These are phyloP conservation scores for Cystofilobasidium macerans DNA, from an alignment of 768 basidiomycete genomes.

Conservation along the genomic window DNA sequence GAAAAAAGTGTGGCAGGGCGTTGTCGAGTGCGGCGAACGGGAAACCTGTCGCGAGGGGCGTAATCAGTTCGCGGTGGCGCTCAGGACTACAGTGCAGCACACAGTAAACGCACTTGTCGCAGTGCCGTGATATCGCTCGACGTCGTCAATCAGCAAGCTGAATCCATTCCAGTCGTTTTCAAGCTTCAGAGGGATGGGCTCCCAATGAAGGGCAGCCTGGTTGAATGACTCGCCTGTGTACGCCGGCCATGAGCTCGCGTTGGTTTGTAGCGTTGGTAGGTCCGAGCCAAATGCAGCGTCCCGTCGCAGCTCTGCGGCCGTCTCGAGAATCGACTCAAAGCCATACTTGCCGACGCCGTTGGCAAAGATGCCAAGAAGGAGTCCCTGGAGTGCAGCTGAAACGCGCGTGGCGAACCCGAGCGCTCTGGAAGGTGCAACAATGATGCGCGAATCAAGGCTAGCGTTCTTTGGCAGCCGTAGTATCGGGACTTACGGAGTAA, in stretches of 20 bases:
- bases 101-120: conserved; percentile 44
- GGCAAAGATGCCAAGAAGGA: conserved; percentile 69
- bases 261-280: conserved; percentile 62
- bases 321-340: conserved; percentile 68
- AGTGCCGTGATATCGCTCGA: conserved; percentile 61
- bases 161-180: conserved; percentile 61
- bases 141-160: conserved; percentile 70
- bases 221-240: background rate
- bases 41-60: conserved; percentile 46
- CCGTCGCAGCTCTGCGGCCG: conserved; percentile 56
- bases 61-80: conserved; percentile 54
- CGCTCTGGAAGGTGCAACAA: too few species aligned
- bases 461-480: too few species aligned
- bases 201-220: conserved; percentile 46
- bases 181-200: conserved; percentile 39
- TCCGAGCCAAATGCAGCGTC: conserved; percentile 61
- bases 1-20: conserved; percentile 19
- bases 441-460: too few species aligned
- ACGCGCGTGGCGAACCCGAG: conserved; percentile 71
- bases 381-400: conserved; percentile 65
- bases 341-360: conserved; percentile 71
- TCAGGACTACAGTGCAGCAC: conserved; percentile 53
- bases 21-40: conserved; percentile 4
- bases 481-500: too few species aligned
- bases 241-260: conserved; percentile 45